These are phyloP conservation scores for Pseudodiploospora longispora DNA, from an alignment of 2,329 filamentous ascomycete species.

Conservation along the genomic window DNA sequence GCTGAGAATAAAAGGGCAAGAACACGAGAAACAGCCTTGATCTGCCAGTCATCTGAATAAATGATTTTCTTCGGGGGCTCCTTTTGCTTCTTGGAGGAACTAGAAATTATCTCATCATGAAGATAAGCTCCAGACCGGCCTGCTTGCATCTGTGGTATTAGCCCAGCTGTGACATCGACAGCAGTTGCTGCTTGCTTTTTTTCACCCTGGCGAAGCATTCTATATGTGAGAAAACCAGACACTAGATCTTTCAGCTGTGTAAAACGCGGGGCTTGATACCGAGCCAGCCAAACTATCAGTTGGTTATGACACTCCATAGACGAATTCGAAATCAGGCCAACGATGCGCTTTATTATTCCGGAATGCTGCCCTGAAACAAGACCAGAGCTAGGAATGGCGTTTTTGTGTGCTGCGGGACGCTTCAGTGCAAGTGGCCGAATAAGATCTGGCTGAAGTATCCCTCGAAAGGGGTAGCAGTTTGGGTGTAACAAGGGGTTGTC, in stretches of 20 bases:
- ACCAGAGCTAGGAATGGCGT: slow-evolving; percentile 25
- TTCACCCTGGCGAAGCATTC: slow-evolving; percentile 63
- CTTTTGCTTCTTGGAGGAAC: slow-evolving; percentile 44
- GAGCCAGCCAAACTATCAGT: slow-evolving; percentile 70
- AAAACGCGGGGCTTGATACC: slow-evolving; percentile 60
- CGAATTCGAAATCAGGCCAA: slow-evolving; percentile 72
- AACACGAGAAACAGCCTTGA: slow-evolving; percentile 70
- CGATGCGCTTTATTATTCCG: slow-evolving; percentile 74
- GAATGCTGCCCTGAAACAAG: slow-evolving; percentile 61
- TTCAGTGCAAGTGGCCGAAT: slow-evolving; percentile 4
- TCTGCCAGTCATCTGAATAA: slow-evolving; percentile 84
- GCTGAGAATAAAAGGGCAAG: slow-evolving; percentile 76
- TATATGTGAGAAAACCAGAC: slow-evolving; percentile 71
- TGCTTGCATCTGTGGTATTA: slow-evolving; percentile 66
- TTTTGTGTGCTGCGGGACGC: slow-evolving; percentile 12
- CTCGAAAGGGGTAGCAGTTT: slow-evolving; percentile 30
- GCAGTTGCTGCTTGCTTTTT: slow-evolving; percentile 50
- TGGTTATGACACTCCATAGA: slow-evolving; percentile 68
- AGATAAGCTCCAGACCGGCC: slow-evolving; percentile 61
- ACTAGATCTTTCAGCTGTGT: slow-evolving; percentile 67
- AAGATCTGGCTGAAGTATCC: slow-evolving; percentile 27
- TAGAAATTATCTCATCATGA: slow-evolving; percentile 61
- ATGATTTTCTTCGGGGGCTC: slow-evolving; percentile 48
- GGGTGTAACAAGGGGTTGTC: slow-evolving; percentile 68
- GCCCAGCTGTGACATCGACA: slow-evolving; percentile 53